phyloP scores from a whole-genome alignment of 2,329 filamentous ascomycete species.

The Orbilia quercus region DNA sequence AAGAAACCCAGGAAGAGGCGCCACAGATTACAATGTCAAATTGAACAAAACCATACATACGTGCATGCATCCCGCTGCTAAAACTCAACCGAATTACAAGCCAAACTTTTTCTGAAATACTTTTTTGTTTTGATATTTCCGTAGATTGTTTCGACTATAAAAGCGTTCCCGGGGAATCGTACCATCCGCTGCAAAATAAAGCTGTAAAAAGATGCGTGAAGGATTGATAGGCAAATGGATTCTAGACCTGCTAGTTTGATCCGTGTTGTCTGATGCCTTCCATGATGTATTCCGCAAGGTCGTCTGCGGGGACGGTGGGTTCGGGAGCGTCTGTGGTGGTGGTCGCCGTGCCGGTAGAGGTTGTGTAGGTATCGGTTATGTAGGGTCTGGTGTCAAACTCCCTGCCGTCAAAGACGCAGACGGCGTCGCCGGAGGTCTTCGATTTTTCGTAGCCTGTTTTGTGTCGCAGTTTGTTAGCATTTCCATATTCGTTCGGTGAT shows the following conservation, averaged over 20 bases:
- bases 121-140: too few relatives aligned
- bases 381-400: constrained; percentile 46
- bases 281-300: constrained; percentile 43
- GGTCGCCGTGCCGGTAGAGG: constrained; percentile 15
- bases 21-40: too few relatives aligned
- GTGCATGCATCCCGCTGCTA: too few relatives aligned
- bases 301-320: constrained; percentile 6
- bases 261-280: constrained; percentile 45
- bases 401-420: constrained; percentile 48
- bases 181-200: too few relatives aligned
- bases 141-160: too few relatives aligned
- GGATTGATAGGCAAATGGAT: neutral
- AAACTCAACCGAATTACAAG: too few relatives aligned
- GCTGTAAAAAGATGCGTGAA: too few relatives aligned
- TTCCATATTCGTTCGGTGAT: too few relatives aligned
- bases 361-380: constrained; percentile 1
- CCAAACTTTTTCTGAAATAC: too few relatives aligned
- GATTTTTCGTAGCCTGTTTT: constrained; percentile 42
- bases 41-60: too few relatives aligned
- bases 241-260: constrained; percentile 20
- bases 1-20: too few relatives aligned
- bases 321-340: neutral
- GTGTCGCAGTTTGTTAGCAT: neutral
- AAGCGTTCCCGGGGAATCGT: too few relatives aligned
- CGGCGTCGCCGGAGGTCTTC: constrained; percentile 40